Evolutionary conservation across 306 rosid species (phyloP).

Genomic region (Castanospermum australe): DNA sequence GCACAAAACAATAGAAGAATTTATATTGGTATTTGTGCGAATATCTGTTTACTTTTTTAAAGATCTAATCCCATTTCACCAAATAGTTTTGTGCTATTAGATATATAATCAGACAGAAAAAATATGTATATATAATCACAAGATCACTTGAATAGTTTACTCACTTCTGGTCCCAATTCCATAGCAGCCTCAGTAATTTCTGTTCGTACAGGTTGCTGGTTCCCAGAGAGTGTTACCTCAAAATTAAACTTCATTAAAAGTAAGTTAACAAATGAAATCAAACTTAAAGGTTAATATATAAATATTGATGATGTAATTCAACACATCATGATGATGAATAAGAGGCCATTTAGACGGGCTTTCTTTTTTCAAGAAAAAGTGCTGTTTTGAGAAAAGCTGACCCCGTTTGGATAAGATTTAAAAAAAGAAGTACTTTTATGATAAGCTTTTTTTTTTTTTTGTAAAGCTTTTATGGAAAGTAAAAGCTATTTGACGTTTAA

Average conservation of each 20-base stretch:
- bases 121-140: background rate
- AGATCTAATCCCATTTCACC: background rate
- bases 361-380: too few species aligned
- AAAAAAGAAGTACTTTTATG: too few species aligned
- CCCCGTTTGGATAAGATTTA: too few species aligned
- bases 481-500: too few species aligned
- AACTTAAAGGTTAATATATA: slow-evolving; percentile 6
- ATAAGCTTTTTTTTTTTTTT: too few species aligned
- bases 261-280: slow-evolving; percentile 15
- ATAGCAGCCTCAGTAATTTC: slow-evolving; percentile 83
- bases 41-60: background rate
- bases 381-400: too few species aligned
- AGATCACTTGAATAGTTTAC: slow-evolving; percentile 17
- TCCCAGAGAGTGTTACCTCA: slow-evolving; percentile 82
- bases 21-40: background rate
- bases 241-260: slow-evolving; percentile 21
- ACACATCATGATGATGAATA: background rate
- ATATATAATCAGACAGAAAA: background rate
- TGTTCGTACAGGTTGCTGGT: slow-evolving; percentile 79
- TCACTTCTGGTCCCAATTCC: slow-evolving; percentile 82
- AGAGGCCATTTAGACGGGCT: too few species aligned
- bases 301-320: background rate
- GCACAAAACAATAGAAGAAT: background rate
- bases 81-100: background rate
- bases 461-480: too few species aligned